phyloP scores from a whole-genome alignment of 345 rosid species.

The Pseudoturritis turrita region DNA sequence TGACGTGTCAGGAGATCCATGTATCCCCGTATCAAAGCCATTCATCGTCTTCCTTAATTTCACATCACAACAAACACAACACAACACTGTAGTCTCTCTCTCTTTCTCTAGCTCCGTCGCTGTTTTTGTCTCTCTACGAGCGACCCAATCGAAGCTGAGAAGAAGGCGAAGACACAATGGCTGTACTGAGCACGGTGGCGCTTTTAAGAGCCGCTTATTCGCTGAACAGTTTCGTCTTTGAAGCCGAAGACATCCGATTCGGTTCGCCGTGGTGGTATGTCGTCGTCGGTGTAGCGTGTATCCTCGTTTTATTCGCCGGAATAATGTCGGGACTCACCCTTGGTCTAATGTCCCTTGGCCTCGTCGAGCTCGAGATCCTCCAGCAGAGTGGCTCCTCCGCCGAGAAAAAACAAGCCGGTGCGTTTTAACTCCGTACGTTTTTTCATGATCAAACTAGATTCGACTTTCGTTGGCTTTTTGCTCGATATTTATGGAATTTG shows the following conservation, averaged over 20 bases:
- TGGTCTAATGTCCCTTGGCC: constrained; percentile 70
- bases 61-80: constrained; percentile 15
- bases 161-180: constrained; percentile 19
- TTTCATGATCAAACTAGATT: background rate
- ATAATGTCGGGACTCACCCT: constrained; percentile 78
- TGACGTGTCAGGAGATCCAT: constrained; percentile 34
- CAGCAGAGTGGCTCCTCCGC: constrained; percentile 53
- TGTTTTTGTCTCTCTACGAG: constrained; percentile 12
- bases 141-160: constrained; percentile 25
- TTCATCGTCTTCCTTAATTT: constrained; percentile 12
- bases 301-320: constrained; percentile 71
- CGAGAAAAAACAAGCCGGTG: constrained; percentile 66
- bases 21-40: constrained; percentile 25
- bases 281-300: constrained; percentile 58
- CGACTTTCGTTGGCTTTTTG: background rate
- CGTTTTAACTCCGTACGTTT: background rate
- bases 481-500: background rate
- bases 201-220: constrained; percentile 30
- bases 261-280: constrained; percentile 57
- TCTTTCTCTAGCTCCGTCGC: background rate
- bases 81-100: background rate
- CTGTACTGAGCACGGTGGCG: constrained; percentile 29
- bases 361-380: constrained; percentile 69
- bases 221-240: constrained; percentile 38
- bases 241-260: constrained; percentile 54